These are phyloP conservation scores for Stachybotrys chartarum DNA, from an alignment of 2,329 filamentous ascomycete genomes.

Conservation along the genomic window DNA sequence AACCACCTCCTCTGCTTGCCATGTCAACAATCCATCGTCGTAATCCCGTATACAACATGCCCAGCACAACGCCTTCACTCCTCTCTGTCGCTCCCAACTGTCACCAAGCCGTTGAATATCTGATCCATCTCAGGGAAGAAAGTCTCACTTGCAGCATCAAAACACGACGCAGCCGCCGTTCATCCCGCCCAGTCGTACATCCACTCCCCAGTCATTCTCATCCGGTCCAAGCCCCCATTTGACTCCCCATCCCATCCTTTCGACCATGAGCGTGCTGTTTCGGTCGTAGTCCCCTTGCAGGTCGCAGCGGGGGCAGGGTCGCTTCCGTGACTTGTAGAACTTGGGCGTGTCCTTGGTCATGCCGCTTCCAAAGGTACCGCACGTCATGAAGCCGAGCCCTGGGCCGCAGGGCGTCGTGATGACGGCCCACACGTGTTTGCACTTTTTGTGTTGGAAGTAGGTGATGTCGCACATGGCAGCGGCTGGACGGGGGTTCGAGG, in stretches of 20 bases:
- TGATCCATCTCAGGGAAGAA: background rate
- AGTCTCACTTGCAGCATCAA: constrained; percentile 9
- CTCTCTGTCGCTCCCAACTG: too few species aligned
- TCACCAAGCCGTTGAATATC: too few species aligned
- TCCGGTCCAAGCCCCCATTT: constrained; percentile 41
- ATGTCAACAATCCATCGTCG: background rate
- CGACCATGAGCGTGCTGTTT: constrained; percentile 39
- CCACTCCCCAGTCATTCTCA: constrained; percentile 27
- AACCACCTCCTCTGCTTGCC: background rate
- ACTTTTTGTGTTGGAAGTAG: constrained; percentile 40
- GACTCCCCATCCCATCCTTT: constrained; percentile 32
- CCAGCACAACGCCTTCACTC: too few species aligned
- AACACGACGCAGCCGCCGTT: constrained; percentile 19
- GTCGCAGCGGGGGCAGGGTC: constrained; percentile 35
- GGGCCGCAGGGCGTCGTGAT: constrained; percentile 40
- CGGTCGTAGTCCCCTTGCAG: constrained; percentile 35
- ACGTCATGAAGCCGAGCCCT: constrained; percentile 42
- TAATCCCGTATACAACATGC: background rate
- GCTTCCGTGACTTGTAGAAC: constrained; percentile 25
- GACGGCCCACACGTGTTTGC: constrained; percentile 45
- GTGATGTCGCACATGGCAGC: constrained; percentile 39
- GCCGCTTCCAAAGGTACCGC: constrained; percentile 33
- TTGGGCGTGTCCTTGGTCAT: constrained; percentile 26
- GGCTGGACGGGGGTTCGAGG: background rate
- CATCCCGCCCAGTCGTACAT: constrained; percentile 18